Conservation (phyloP, 148 eudicot species). For the Tetragonia tetragonoides region DNA sequence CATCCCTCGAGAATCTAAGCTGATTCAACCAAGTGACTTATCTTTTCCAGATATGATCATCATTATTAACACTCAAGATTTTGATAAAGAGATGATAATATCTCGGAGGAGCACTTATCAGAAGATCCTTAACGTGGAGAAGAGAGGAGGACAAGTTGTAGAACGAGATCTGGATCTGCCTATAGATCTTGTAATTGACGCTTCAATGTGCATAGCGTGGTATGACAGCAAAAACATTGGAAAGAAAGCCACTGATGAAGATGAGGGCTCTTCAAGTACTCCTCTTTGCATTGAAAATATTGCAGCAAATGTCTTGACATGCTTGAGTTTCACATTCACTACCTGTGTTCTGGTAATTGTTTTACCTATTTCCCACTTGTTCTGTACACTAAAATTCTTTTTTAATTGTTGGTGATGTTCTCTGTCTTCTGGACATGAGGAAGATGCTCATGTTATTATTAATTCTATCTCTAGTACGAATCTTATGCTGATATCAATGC, state of each 20-base stretch:
- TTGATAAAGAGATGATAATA: constrained; percentile 87
- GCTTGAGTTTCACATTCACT: constrained; percentile 77
- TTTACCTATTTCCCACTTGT: neutral
- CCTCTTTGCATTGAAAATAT: constrained; percentile 78
- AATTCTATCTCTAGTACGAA: neutral
- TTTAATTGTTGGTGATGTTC: neutral
- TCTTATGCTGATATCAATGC: neutral
- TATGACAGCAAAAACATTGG: constrained; percentile 77
- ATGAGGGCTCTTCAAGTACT: constrained; percentile 67
- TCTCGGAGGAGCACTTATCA: constrained; percentile 93
- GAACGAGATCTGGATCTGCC: constrained; percentile 82
- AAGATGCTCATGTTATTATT: neutral
- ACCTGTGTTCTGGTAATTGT: constrained; percentile 80
- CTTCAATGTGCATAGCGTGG: constrained; percentile 78
- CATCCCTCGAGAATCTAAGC: constrained; percentile 36
- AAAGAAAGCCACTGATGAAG: constrained; percentile 68
- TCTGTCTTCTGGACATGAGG: too few relatives aligned
- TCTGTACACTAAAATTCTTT: neutral
- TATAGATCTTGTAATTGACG: constrained; percentile 70
- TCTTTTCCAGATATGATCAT: constrained; percentile 47
- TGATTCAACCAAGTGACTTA: constrained; percentile 23
- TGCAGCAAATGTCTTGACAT: constrained; percentile 81
- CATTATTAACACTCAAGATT: constrained; percentile 73
- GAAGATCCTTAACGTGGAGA: constrained; percentile 76
- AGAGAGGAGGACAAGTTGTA: constrained; percentile 73